Evolutionary conservation across 768 basidiomycete genomes (phyloP).

Genomic region (Hypholoma fasciculare): DNA sequence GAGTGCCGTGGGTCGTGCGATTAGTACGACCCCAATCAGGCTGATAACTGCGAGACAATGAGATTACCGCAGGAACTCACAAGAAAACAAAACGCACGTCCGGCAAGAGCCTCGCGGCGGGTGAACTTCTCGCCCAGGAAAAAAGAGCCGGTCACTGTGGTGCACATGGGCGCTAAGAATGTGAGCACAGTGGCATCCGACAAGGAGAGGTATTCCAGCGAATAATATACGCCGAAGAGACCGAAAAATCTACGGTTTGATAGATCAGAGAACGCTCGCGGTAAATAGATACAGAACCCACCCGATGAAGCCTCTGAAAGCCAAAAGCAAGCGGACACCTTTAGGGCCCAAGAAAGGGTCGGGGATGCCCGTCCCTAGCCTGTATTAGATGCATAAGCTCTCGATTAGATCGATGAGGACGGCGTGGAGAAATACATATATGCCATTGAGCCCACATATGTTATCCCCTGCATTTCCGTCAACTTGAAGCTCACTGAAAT

Average conservation of each 20-base stretch:
- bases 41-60: constrained; percentile 48
- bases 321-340: constrained; percentile 58
- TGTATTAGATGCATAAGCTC: neutral
- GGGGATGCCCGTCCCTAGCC: constrained; percentile 11
- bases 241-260: constrained; percentile 60
- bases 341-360: constrained; percentile 72
- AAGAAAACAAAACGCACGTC: constrained; percentile 26
- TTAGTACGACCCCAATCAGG: constrained; percentile 75
- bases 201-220: constrained; percentile 72
- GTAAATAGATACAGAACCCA: constrained; percentile 20
- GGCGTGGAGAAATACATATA: constrained; percentile 35
- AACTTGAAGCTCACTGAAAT: neutral
- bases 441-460: constrained; percentile 48
- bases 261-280: neutral
- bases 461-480: constrained; percentile 5
- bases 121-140: constrained; percentile 58
- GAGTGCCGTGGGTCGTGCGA: constrained; percentile 75
- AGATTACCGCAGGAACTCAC: neutral
- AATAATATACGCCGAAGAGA: constrained; percentile 68
- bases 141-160: constrained; percentile 60
- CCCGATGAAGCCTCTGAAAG: constrained; percentile 65
- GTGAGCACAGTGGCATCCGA: constrained; percentile 79
- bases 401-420: constrained; percentile 33
- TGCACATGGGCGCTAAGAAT: constrained; percentile 70
- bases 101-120: constrained; percentile 52